phyloP scores from a whole-genome alignment of 768 basidiomycete species.

The Psilocybe subaeruginosa region DNA sequence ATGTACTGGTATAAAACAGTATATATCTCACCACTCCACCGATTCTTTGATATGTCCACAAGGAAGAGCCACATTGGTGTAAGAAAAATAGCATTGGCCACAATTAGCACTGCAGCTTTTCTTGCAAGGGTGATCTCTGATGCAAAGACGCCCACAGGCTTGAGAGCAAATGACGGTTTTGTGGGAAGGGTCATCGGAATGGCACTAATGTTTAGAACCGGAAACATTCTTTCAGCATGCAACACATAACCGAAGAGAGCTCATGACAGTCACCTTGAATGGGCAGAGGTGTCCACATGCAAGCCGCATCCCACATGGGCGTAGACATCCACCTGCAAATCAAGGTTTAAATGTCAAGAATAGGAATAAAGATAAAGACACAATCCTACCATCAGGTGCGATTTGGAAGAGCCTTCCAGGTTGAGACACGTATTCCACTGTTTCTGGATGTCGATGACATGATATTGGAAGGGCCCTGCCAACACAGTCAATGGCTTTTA shows the following conservation, averaged over 20 bases:
- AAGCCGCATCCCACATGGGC: conserved; percentile 53
- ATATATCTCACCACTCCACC: conserved; percentile 51
- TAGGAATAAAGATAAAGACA: not conserved
- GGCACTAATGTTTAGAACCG: conserved; percentile 45
- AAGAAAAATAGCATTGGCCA: conserved; percentile 52
- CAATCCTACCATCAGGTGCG: conserved; percentile 58
- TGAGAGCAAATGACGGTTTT: conserved; percentile 47
- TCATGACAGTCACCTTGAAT: conserved; percentile 45
- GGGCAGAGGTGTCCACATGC: conserved; percentile 69
- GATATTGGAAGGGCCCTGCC: conserved; percentile 58
- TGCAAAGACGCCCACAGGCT: conserved; percentile 54
- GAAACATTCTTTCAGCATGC: not conserved
- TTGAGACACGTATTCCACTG: conserved; percentile 39
- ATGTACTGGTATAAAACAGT: not conserved
- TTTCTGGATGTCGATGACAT: conserved; percentile 58
- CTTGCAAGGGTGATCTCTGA: conserved; percentile 59
- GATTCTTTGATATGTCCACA: conserved; percentile 54
- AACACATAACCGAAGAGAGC: too few relatives aligned
- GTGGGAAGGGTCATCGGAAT: conserved; percentile 62
- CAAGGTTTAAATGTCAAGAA: not conserved
- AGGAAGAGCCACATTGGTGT: conserved; percentile 50
- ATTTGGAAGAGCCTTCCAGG: conserved; percentile 54
- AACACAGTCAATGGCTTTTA: conserved; percentile 48
- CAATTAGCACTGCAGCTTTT: conserved; percentile 55
- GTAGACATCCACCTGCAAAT: conserved; percentile 59